phyloP scores from a whole-genome alignment of 805 yeast genomes.

The Candida gorgasii region DNA sequence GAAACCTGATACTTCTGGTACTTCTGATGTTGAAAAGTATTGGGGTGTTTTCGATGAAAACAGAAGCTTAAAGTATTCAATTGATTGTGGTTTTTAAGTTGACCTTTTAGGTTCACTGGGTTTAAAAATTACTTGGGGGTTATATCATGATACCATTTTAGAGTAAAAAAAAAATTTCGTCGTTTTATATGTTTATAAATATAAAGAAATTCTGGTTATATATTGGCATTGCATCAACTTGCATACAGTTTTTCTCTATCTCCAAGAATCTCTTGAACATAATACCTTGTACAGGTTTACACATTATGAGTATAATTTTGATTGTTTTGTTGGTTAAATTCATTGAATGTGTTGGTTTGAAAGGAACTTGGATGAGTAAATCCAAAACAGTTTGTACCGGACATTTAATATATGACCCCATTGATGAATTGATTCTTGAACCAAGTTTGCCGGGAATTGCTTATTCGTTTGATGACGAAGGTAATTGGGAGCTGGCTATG shows the following conservation, averaged over 20 bases:
- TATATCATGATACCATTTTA: constrained; percentile 6
- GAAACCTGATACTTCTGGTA: constrained; percentile 91
- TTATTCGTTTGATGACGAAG: constrained; percentile 22
- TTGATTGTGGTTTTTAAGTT: constrained; percentile 33
- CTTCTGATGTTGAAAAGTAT: constrained; percentile 83
- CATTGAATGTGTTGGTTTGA: constrained; percentile 3
- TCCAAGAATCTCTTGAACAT: too few species aligned
- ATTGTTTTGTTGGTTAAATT: neutral
- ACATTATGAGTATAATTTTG: too few species aligned
- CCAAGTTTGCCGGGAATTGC: constrained; percentile 23
- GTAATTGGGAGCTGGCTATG: constrained; percentile 23
- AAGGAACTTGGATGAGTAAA: constrained; percentile 25
- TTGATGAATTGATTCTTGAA: constrained; percentile 20
- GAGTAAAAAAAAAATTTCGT: neutral
- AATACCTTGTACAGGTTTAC: too few species aligned
- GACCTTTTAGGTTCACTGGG: neutral
- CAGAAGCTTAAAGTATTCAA: constrained; percentile 39
- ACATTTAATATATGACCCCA: constrained; percentile 19
- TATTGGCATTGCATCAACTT: constrained; percentile 1
- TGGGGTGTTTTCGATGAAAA: constrained; percentile 86
- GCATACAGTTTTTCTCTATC: neutral
- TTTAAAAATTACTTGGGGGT: neutral
- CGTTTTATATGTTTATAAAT: constrained; percentile 2
- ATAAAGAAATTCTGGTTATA: neutral
- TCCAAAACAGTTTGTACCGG: constrained; percentile 22